Percentiles rank a stretch among this genome's conserved stretches.
Evolutionary conservation across 768 basidiomycete species (phyloP).

Genomic region (Chalciporus pseudorubinellus): DNA sequence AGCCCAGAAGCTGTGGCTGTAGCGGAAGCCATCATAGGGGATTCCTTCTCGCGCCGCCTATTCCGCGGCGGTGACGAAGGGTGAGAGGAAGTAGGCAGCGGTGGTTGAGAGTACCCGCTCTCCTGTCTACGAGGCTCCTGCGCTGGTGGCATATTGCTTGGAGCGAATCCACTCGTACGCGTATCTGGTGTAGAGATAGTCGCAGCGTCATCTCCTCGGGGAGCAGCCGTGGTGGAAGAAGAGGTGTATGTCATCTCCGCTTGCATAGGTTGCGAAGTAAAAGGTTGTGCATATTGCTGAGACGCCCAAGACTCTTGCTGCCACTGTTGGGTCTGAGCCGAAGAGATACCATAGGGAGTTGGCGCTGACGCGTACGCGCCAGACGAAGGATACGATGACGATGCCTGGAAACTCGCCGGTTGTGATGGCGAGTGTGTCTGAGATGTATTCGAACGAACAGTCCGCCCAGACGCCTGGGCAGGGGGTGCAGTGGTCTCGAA

Average conservation of each 20-base stretch:
- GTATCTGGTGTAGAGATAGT: conserved; percentile 31
- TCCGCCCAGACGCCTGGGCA: conserved; percentile 31
- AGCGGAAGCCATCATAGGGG: conserved; percentile 25
- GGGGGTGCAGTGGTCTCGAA: conserved; percentile 26
- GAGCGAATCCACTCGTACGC: conserved; percentile 32
- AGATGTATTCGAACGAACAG: conserved; percentile 29
- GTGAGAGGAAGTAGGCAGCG: conserved; percentile 25
- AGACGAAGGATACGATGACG: conserved; percentile 30
- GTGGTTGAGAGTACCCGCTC: conserved; percentile 28
- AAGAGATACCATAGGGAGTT: conserved; percentile 27
- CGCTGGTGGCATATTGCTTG: conserved; percentile 22
- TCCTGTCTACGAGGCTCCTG: conserved; percentile 36
- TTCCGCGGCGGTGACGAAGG: conserved; percentile 32
- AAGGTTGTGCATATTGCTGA: conserved; percentile 32
- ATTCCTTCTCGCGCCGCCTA: conserved; percentile 38
- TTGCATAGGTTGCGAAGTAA: conserved; percentile 33
- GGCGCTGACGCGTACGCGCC: conserved; percentile 30
- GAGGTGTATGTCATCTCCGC: conserved; percentile 35
- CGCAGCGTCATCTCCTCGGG: conserved; percentile 31
- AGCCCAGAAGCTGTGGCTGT: conserved; percentile 28
- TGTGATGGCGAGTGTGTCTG: conserved; percentile 34
- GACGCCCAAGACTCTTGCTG: conserved; percentile 40
- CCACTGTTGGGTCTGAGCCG: conserved; percentile 39
- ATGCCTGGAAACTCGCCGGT: conserved; percentile 23
- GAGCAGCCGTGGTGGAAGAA: conserved; percentile 18